Evolutionary conservation across 2,329 filamentous ascomycete species (phyloP).

Genomic region (Domatiomyces globalis): DNA sequence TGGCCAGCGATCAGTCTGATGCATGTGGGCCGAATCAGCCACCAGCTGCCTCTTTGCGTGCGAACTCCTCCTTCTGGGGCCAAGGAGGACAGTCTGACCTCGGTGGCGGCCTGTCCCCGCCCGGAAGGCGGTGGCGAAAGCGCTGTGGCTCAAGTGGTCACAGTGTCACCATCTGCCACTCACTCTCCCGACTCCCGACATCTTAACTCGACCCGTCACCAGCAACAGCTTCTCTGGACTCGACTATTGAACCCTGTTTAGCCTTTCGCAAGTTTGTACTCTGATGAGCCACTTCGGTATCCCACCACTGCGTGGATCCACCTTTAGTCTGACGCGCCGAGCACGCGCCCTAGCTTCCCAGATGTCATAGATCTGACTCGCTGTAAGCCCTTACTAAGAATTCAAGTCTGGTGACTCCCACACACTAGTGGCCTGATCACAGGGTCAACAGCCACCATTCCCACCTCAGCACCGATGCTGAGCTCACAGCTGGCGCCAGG

Average conservation of each 20-base stretch:
- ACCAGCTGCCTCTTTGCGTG: background rate
- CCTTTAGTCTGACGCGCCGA: background rate
- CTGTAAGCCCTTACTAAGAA: background rate
- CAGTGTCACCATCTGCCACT: background rate
- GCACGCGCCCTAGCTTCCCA: too few species aligned
- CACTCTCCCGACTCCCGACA: background rate
- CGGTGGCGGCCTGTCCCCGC: too few species aligned
- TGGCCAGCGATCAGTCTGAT: background rate
- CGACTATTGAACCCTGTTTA: background rate
- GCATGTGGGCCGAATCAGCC: background rate
- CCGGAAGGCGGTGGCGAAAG: too few species aligned
- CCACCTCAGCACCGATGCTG: too few species aligned
- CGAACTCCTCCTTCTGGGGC: background rate
- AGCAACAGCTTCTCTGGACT: background rate
- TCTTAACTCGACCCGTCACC: background rate
- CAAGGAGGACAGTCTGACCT: background rate
- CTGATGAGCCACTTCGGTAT: background rate
- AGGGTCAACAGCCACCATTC: too few species aligned
- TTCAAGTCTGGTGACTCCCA: background rate
- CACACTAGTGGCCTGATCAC: too few species aligned
- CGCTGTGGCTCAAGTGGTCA: too few species aligned
- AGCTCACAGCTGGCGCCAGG: too few species aligned
- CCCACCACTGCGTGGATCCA: background rate
- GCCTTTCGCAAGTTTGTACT: background rate
- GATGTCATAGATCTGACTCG: background rate